phyloP scores from a whole-genome alignment of 2,329 filamentous ascomycete species.

The Stagonosporopsis cucurbitacearum region DNA sequence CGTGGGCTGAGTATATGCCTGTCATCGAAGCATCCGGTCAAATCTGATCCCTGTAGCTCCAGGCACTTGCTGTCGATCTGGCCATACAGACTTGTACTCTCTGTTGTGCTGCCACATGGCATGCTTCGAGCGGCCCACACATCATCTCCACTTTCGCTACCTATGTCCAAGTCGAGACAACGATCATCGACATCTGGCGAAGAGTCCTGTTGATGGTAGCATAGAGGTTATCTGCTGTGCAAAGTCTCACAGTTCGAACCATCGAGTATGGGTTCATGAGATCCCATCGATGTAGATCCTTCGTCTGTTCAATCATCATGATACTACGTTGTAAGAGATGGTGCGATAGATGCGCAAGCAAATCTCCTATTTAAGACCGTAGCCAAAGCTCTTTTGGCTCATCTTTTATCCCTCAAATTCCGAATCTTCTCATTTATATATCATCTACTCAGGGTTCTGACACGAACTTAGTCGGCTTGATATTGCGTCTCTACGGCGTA shows the following conservation, averaged over 20 bases:
- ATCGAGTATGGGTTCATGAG: neutral
- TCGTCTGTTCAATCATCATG: neutral
- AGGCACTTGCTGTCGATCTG: neutral
- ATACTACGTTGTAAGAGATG: neutral
- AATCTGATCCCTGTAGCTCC: neutral
- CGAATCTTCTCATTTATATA: neutral
- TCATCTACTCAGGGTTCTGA: neutral
- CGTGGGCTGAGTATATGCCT: neutral
- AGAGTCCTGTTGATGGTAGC: neutral
- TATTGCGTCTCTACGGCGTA: neutral
- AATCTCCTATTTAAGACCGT: slow-evolving; percentile 3
- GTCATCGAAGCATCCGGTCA: neutral
- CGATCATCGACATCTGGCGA: slow-evolving; percentile 5
- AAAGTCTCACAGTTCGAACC: slow-evolving; percentile 1
- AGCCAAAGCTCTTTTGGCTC: neutral
- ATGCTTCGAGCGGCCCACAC: neutral
- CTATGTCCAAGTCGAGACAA: slow-evolving; percentile 7
- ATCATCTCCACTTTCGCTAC: slow-evolving; percentile 19
- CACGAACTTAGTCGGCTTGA: neutral
- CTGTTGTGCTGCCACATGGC: neutral
- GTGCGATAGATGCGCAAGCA: neutral
- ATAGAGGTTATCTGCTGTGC: neutral
- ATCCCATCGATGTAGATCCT: slow-evolving; percentile 3
- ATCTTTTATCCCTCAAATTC: neutral
- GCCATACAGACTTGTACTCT: neutral